Evolutionary conservation across 768 basidiomycete species (phyloP), one percentile per base, ranked within the genome.

Genomic region (Rhizopogon salebrosus): DNA sequence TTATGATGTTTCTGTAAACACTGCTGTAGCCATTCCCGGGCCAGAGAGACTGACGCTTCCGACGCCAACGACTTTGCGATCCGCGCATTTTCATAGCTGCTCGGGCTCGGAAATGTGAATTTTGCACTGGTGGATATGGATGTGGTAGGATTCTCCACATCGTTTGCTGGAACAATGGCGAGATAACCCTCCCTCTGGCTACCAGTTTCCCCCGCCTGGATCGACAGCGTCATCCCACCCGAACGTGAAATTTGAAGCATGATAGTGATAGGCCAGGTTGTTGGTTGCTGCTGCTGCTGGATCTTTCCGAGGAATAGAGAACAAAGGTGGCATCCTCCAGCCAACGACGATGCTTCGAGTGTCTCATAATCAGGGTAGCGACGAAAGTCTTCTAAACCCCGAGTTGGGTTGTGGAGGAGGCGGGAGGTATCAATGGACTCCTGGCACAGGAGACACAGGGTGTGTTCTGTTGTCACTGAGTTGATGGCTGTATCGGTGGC

Each of bases 241-340:
- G 43, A 46, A 22, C 43, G 43, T 22, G 43, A 46, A 22, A 46
- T 22, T 46, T 46, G 43, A 46, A 46, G 43, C 8, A 8, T 46
- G 43, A 46, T 22, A 46, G 2, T 46, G 27, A 46, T 46, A 14
- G 43, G 43, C 27, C 43, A 14, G 14, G 43, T 46, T 46, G 27
- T 26, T 2, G 43, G 43, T 22, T n/a, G n/a, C n/a, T 46, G 43
- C 43, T 46, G 43, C 43, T 27, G 20, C 43, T 29, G 20, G 4
- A 46, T 29, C 20, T 46, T 22, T 24, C 43, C 43, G 2, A 46
- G 20, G 18, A 46, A 8, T 8, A 46, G 20, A 29, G 43, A 46
- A 46, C 43, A 46, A 29, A 46, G 43, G 43, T 46, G 43, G 26
- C 43, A 46, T 27, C 43, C 43, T 46, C 43, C 43, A 46, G n/a